A percentile compares a stretch with the other conserved stretches of the same genome.
Conservation (phyloP, 164 flowering plant species). For the Macadamia tetraphylla region DNA sequence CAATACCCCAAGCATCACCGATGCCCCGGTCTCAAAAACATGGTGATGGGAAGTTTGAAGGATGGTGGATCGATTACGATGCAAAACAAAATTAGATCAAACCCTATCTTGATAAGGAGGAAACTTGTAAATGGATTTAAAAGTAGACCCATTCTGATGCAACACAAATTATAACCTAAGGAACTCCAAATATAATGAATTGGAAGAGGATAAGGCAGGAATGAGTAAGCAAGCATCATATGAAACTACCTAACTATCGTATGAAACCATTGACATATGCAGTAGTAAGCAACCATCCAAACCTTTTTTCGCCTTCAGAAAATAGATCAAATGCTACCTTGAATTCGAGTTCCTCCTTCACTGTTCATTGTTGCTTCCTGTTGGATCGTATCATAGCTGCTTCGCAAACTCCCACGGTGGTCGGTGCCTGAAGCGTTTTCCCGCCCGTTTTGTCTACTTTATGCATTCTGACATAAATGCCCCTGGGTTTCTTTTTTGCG, state of each 20-base stretch:
- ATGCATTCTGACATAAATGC: no score
- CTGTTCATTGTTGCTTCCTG: constrained; percentile 16
- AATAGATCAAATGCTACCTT: constrained; percentile 81
- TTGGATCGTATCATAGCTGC: not conserved
- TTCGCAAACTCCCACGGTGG: not conserved
- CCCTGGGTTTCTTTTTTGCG: no score
- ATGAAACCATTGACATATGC: constrained; percentile 50
- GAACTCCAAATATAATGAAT: not conserved
- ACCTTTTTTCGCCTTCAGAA: constrained; percentile 83
- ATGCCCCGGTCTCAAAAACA: not conserved
- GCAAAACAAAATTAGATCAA: no score
- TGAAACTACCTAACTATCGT: not conserved
- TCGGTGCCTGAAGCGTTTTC: not conserved
- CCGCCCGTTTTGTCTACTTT: constrained; percentile 1
- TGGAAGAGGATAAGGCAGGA: no score
- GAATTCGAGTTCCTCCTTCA: constrained; percentile 65
- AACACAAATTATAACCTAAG: not conserved
- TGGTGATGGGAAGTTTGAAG: no score
- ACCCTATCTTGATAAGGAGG: constrained; percentile 36
- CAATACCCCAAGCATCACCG: constrained; percentile 65
- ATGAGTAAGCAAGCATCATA: no score
- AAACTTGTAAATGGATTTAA: constrained; percentile 68
- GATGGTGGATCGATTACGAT: no score
- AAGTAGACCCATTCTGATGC: constrained; percentile 59
- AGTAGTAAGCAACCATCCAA: constrained; percentile 92